phyloP scores from a whole-genome alignment of 1,139 yeast genomes.

The Scheffersomyces illinoinensis region DNA sequence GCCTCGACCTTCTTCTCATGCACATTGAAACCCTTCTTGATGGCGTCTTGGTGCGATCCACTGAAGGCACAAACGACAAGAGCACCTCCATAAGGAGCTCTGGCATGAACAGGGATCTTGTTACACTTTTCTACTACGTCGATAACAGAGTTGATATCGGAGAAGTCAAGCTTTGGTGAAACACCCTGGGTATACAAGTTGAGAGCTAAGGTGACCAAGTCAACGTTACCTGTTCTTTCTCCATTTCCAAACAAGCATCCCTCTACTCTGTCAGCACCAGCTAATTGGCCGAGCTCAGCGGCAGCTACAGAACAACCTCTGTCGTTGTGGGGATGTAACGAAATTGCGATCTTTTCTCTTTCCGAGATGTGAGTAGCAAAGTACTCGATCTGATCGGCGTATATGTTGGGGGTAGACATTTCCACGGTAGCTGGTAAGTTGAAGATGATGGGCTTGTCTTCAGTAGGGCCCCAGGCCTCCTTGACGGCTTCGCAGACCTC shows the following conservation, averaged over 20 bases:
- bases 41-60: slow-evolving; percentile 98
- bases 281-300: slow-evolving; percentile 88
- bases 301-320: slow-evolving; percentile 99
- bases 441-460: slow-evolving; percentile 83
- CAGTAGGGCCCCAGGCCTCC: slow-evolving; percentile 87
- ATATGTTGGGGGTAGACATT: slow-evolving; percentile 89
- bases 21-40: slow-evolving; percentile 85
- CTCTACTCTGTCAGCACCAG: slow-evolving; percentile 97
- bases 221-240: slow-evolving; percentile 98
- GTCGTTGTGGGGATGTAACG: slow-evolving; percentile 95
- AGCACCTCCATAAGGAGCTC: slow-evolving; percentile 97
- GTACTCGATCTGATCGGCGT: slow-evolving; percentile 95
- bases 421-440: slow-evolving; percentile 99
- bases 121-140: slow-evolving; percentile 91
- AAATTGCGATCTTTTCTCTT: slow-evolving; percentile 83
- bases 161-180: slow-evolving; percentile 81
- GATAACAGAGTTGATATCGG: slow-evolving; percentile 78
- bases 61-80: slow-evolving; percentile 95
- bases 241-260: slow-evolving; percentile 98
- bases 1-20: slow-evolving; percentile 42
- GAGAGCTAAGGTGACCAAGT: slow-evolving; percentile 86
- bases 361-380: slow-evolving; percentile 76
- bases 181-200: slow-evolving; percentile 95
- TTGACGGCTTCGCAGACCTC: slow-evolving; percentile 95
- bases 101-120: slow-evolving; percentile 88